Conservation (phyloP, 306 rosid genomes). For the Adenanthera pavonina region DNA sequence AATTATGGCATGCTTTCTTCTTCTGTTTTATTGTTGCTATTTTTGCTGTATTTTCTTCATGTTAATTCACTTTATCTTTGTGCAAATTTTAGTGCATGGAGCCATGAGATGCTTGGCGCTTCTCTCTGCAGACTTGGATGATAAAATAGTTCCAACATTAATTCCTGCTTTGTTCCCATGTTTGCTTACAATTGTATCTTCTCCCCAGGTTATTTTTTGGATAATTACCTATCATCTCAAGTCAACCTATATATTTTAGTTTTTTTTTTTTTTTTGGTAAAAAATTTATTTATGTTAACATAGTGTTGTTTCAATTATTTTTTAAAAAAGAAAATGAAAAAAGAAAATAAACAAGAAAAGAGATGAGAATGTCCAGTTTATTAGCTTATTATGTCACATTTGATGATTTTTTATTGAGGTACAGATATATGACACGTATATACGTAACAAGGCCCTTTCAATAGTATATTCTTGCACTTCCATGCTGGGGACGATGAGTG, state of each 20-base stretch:
- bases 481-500: conserved; percentile 86
- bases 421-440: conserved; percentile 76
- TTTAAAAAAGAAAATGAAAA: neutral
- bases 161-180: conserved; percentile 83
- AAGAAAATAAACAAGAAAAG: neutral
- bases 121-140: conserved; percentile 88
- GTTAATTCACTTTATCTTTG: conserved; percentile 31
- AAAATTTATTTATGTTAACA: neutral
- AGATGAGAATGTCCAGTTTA: neutral
- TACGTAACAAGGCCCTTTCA: conserved; percentile 75
- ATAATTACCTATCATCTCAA: conserved; percentile 25
- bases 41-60: conserved; percentile 35
- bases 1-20: conserved; percentile 17
- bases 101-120: conserved; percentile 94
- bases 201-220: conserved; percentile 68
- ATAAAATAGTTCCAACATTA: conserved; percentile 75
- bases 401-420: conserved; percentile 17
- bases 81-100: conserved; percentile 72
- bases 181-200: conserved; percentile 79
- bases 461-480: conserved; percentile 84
- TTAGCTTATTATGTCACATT: conserved; percentile 31
- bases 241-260: conserved; percentile 8
- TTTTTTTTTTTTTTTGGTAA: too few relatives aligned
- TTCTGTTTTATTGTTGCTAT: conserved; percentile 16
- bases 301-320: neutral